phyloP scores from a whole-genome alignment of 139 green algal species.

The Yamagishiella unicocca region DNA sequence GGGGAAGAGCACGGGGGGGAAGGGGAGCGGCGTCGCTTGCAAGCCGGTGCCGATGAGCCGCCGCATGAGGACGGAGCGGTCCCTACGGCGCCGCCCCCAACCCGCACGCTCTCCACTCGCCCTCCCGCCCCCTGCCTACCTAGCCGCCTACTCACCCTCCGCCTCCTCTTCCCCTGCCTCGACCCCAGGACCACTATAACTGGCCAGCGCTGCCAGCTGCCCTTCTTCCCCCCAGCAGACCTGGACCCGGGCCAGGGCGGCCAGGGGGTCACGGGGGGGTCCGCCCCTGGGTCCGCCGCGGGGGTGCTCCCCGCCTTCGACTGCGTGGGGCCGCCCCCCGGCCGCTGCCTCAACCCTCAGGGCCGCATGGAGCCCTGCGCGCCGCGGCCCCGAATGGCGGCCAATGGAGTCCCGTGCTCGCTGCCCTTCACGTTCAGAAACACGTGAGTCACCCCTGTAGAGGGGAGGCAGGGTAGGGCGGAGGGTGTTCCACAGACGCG shows the following conservation, averaged over 20 bases:
- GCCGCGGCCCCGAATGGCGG: neutral
- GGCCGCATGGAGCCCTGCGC: constrained; percentile 34
- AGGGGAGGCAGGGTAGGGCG: neutral
- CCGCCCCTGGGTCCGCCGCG: neutral
- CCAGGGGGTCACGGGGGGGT: too few relatives aligned
- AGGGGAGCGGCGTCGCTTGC: too few relatives aligned
- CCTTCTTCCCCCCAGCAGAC: constrained; percentile 12
- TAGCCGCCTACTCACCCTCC: neutral
- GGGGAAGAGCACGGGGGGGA: neutral
- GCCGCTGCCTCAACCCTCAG: constrained; percentile 36
- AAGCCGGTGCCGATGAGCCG: too few relatives aligned
- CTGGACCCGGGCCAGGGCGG: too few relatives aligned
- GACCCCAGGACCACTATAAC: constrained; percentile 37
- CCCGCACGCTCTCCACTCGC: neutral
- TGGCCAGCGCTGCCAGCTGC: constrained; percentile 33
- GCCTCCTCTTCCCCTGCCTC: neutral
- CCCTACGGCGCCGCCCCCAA: too few relatives aligned
- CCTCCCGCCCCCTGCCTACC: neutral
- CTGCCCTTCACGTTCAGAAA: constrained; percentile 41
- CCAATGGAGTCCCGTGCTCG: neutral
- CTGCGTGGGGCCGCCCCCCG: constrained; percentile 16
- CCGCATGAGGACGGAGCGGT: too few relatives aligned
- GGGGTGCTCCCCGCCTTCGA: constrained; percentile 2
- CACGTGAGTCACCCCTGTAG: neutral
- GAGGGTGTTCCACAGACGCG: too few relatives aligned